phyloP scores from a whole-genome alignment of 345 rosid species.

The Citrus glauca region DNA sequence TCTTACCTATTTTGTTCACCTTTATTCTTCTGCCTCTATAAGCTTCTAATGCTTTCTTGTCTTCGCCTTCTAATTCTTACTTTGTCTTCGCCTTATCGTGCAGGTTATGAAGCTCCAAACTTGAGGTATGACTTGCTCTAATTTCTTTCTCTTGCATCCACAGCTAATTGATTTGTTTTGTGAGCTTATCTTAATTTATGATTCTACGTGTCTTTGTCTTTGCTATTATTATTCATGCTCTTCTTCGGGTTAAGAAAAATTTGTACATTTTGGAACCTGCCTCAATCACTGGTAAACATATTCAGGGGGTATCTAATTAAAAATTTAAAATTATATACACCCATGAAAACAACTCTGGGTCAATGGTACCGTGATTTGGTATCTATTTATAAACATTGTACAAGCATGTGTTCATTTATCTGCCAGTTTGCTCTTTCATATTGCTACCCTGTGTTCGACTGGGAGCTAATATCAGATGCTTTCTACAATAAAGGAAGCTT shows the following conservation, averaged over 20 bases:
- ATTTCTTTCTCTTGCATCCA: no score
- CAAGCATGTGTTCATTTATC: not conserved
- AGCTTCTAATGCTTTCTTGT: not conserved
- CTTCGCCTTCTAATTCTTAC: not conserved
- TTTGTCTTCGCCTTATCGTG: constrained; percentile 8
- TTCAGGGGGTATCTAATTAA: not conserved
- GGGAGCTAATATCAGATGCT: constrained; percentile 1
- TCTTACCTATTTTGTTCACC: not conserved
- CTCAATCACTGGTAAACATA: not conserved
- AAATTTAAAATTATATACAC: no score
- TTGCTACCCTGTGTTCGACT: not conserved
- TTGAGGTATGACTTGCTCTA: constrained; percentile 44
- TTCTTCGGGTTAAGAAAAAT: not conserved
- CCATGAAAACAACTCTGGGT: not conserved
- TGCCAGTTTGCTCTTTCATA: not conserved
- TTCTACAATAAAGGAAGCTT: constrained; percentile 43
- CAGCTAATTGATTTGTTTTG: not conserved
- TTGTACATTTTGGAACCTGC: not conserved
- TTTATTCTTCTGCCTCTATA: not conserved
- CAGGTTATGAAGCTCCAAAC: constrained; percentile 90
- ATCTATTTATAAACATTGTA: not conserved
- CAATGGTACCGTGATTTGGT: not conserved
- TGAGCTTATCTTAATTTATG: not conserved
- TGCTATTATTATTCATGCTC: no score
- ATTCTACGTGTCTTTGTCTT: not conserved